Conservation (phyloP, 371 early-diverging fungal genomes). For the Catenaria anguillulae region DNA sequence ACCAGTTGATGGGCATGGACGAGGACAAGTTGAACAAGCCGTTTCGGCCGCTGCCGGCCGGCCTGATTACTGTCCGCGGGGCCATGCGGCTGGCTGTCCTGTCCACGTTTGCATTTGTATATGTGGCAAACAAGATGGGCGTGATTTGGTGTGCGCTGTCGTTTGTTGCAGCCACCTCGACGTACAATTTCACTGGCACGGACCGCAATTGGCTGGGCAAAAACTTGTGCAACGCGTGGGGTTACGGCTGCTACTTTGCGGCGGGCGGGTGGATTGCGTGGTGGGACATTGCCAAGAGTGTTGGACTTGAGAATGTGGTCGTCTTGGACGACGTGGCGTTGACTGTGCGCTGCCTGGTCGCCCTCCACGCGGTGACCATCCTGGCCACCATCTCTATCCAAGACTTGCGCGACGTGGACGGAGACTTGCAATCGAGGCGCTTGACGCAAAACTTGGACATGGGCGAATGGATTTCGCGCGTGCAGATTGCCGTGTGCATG, state of each 20-base stretch:
- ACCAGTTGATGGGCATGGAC: background rate
- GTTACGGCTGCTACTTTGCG: constrained; percentile 1
- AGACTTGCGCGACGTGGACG: constrained; percentile 1
- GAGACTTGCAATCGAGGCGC: background rate
- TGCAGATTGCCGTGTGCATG: background rate
- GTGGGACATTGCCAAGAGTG: background rate
- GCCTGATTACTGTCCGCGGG: background rate
- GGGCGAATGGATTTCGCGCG: background rate
- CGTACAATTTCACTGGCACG: constrained; percentile 2
- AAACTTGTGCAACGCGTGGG: constrained; percentile 3
- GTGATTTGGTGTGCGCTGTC: background rate
- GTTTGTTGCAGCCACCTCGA: background rate
- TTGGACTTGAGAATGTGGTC: too few relatives aligned
- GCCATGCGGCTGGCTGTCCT: background rate
- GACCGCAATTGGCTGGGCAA: background rate
- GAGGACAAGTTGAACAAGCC: background rate
- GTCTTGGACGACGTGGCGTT: too few relatives aligned
- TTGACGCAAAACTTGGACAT: background rate
- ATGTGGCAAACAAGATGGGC: background rate
- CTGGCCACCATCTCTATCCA: background rate
- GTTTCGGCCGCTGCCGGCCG: background rate
- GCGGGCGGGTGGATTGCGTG: background rate
- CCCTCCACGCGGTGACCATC: background rate
- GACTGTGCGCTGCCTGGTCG: background rate
- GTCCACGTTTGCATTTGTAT: background rate